Percentiles rank a stretch among this genome's conserved stretches.
These are phyloP conservation scores for Noccaea bulbosa DNA, from an alignment of 345 rosid genomes.

Conservation along the genomic window DNA sequence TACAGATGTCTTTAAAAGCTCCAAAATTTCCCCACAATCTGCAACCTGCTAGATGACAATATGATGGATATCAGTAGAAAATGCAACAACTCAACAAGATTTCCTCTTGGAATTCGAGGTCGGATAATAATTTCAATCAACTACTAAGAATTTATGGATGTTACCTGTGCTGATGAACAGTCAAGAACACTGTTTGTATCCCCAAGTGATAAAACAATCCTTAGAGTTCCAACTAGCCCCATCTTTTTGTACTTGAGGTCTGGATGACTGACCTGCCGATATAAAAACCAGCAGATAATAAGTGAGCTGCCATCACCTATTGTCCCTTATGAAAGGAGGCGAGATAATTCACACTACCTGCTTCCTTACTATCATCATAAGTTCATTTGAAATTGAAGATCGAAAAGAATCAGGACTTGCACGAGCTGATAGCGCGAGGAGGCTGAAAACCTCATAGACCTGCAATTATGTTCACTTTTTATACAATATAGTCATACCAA, in stretches of 20 bases:
- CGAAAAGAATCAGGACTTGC: conserved; percentile 49
- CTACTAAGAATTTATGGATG: conserved; percentile 13
- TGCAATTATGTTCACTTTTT: conserved; percentile 36
- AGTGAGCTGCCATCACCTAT: conserved; percentile 23
- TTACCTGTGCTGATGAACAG: conserved; percentile 58
- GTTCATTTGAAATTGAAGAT: conserved; percentile 74
- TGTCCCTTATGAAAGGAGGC: conserved; percentile 9
- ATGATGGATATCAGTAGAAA: conserved; percentile 3
- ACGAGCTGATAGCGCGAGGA: conserved; percentile 57
- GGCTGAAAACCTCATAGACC: conserved; percentile 87
- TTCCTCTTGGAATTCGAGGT: conserved; percentile 7
- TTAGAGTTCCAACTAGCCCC: conserved; percentile 79
- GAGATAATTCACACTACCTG: conserved; percentile 57
- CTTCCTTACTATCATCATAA: conserved; percentile 75
- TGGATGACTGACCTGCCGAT: conserved; percentile 69
- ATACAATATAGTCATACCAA: conserved; percentile 16
- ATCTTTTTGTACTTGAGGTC: conserved; percentile 82
- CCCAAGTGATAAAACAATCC: conserved; percentile 69
- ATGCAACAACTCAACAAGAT: not conserved
- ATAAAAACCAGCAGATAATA: not conserved
- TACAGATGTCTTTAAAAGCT: conserved; percentile 67
- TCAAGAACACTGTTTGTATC: conserved; percentile 49
- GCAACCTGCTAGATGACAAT: conserved; percentile 53
- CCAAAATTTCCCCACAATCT: conserved; percentile 71
- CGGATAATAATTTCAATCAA: not conserved